Evolutionary conservation across 148 eudicot species (phyloP).

Genomic region (Amaranthus palmeri): DNA sequence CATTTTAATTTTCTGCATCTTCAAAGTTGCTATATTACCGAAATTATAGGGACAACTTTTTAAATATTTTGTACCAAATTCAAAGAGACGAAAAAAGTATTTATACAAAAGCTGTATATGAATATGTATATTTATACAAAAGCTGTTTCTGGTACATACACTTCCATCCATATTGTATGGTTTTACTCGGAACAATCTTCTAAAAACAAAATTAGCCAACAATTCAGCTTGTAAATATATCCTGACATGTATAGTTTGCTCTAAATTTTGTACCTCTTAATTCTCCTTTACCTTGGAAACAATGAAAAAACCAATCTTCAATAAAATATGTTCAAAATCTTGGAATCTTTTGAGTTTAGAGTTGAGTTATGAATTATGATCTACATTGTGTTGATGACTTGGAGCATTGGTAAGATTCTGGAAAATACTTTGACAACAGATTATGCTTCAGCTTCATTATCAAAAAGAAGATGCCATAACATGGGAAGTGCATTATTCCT

Average conservation of each 20-base stretch:
- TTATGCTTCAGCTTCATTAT: conserved; percentile 65
- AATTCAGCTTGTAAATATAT: not conserved
- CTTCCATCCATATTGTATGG: not conserved
- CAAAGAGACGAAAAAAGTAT: conserved; percentile 4
- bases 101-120: not conserved
- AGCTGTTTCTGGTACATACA: conserved; percentile 11
- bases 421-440: conserved; percentile 54
- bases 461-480: conserved; percentile 63
- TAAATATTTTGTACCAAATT: not conserved
- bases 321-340: conserved; percentile 18
- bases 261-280: conserved; percentile 5
- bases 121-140: conserved; percentile 23
- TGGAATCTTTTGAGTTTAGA: not conserved
- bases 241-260: conserved; percentile 16
- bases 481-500: conserved; percentile 81
- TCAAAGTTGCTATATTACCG: not conserved
- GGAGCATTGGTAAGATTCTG: conserved; percentile 47
- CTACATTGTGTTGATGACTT: conserved; percentile 16
- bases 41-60: not conserved
- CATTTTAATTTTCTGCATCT: no score
- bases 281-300: not conserved
- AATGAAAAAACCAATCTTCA: not conserved
- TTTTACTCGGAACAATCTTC: not conserved
- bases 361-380: not conserved
- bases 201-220: conserved; percentile 23